These are phyloP conservation scores for Globisporangium abappressorium DNA, from an alignment of 352 stramenopile genomes.

Conservation along the genomic window DNA sequence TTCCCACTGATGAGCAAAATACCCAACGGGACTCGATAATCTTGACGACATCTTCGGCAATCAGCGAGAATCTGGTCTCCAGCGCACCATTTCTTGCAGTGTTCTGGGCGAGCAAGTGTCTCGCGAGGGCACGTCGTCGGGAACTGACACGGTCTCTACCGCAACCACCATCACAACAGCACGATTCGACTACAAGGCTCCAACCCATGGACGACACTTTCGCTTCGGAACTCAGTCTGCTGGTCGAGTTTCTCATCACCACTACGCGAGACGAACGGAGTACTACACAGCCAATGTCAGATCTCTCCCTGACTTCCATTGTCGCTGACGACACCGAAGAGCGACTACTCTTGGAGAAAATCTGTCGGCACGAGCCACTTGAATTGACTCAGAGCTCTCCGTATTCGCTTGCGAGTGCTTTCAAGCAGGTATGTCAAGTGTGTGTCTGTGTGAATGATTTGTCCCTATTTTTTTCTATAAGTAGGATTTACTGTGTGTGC, in stretches of 20 bases:
- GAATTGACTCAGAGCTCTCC: background rate
- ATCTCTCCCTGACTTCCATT: background rate
- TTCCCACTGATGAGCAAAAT: background rate
- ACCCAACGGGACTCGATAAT: background rate
- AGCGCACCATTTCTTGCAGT: background rate
- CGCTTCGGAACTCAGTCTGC: background rate
- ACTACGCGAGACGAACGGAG: background rate
- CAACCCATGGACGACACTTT: background rate
- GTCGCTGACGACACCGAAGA: background rate
- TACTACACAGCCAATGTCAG: background rate
- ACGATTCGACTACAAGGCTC: too few species aligned
- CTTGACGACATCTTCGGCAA: background rate
- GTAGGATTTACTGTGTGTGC: background rate
- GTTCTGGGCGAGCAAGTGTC: constrained; percentile 12
- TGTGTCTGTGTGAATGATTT: background rate
- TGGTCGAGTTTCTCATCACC: background rate
- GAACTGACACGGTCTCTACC: background rate
- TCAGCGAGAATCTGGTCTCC: background rate
- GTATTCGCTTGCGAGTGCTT: background rate
- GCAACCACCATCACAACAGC: too few species aligned
- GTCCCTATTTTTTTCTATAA: background rate
- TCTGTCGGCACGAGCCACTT: background rate
- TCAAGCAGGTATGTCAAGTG: background rate
- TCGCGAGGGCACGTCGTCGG: background rate
- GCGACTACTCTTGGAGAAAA: background rate